Percentiles rank a stretch among this genome's conserved stretches.
phyloP scores from a whole-genome alignment of 371 early-diverging fungal species.

The Enterocytospora artemiae region DNA sequence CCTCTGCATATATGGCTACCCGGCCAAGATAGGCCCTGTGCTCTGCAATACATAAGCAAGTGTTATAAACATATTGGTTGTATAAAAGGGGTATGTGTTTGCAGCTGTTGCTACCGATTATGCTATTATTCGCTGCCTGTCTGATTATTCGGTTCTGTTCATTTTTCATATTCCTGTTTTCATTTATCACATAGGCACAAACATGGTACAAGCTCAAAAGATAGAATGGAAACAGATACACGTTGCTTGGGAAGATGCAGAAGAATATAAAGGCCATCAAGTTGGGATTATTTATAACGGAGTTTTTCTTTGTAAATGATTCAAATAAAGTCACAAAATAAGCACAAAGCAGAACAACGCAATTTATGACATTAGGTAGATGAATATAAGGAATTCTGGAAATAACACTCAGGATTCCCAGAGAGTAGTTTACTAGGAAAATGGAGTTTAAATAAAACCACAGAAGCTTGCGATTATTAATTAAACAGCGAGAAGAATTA shows the following conservation, averaged over 20 bases:
- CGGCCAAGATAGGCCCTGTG: conserved; percentile 22
- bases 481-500: background rate
- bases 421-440: conserved; percentile 23
- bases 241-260: conserved; percentile 13
- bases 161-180: background rate
- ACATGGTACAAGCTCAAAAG: conserved; percentile 41
- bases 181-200: conserved; percentile 13
- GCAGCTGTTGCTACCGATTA: background rate
- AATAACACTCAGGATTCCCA: conserved; percentile 1
- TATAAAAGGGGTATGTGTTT: too few species aligned
- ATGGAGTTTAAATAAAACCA: conserved; percentile 20
- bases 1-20: conserved; percentile 28
- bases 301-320: background rate
- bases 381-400: conserved; percentile 5
- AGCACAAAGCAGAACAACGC: conserved; percentile 11
- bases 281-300: conserved; percentile 18
- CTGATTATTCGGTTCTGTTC: background rate
- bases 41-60: conserved; percentile 6
- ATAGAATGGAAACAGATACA: conserved; percentile 50
- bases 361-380: conserved; percentile 24
- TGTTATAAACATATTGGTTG: conserved; percentile 5
- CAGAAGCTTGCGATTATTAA: background rate
- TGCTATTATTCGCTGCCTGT: background rate
- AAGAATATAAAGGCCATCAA: conserved; percentile 33
- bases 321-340: conserved; percentile 12